These are phyloP conservation scores for Roridomyces roridus DNA, from an alignment of 768 basidiomycete genomes.

Conservation along the genomic window DNA sequence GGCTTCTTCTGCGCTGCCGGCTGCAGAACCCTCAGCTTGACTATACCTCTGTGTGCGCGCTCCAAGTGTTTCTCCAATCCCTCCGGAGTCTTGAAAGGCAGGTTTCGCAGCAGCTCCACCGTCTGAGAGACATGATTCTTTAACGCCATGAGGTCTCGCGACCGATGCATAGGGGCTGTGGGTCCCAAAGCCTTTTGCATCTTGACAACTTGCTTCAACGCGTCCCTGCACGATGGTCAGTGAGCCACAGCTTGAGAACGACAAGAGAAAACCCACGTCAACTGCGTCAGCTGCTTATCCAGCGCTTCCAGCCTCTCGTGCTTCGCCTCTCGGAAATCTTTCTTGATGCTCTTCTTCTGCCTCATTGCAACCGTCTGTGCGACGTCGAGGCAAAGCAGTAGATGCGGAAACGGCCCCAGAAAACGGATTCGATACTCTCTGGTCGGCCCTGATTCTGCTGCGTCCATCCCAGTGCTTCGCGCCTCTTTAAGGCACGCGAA, in stretches of 20 bases:
- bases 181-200: slow-evolving; percentile 36
- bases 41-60: slow-evolving; percentile 41
- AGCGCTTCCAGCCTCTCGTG: slow-evolving; percentile 44
- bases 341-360: slow-evolving; percentile 39
- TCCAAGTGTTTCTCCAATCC: slow-evolving; percentile 33
- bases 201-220: slow-evolving; percentile 29
- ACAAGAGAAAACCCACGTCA: slow-evolving; percentile 36
- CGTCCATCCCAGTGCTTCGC: slow-evolving; percentile 24
- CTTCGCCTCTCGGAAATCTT: slow-evolving; percentile 29
- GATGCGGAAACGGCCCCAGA: slow-evolving; percentile 44
- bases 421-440: slow-evolving; percentile 43
- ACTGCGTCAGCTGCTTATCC: slow-evolving; percentile 31
- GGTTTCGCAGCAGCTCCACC: slow-evolving; percentile 31
- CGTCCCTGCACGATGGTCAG: slow-evolving; percentile 23
- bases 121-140: slow-evolving; percentile 31
- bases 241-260: background rate
- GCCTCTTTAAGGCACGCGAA: slow-evolving; percentile 33
- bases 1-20: slow-evolving; percentile 13
- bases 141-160: slow-evolving; percentile 28
- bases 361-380: slow-evolving; percentile 28
- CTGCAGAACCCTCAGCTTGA: slow-evolving; percentile 21
- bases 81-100: slow-evolving; percentile 25
- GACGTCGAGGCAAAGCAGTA: slow-evolving; percentile 48
- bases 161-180: slow-evolving; percentile 28
- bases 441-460: slow-evolving; percentile 23